Base-by-base conservation (phyloP, 768 basidiomycete species). In the Kwoniella sp. region DNA sequence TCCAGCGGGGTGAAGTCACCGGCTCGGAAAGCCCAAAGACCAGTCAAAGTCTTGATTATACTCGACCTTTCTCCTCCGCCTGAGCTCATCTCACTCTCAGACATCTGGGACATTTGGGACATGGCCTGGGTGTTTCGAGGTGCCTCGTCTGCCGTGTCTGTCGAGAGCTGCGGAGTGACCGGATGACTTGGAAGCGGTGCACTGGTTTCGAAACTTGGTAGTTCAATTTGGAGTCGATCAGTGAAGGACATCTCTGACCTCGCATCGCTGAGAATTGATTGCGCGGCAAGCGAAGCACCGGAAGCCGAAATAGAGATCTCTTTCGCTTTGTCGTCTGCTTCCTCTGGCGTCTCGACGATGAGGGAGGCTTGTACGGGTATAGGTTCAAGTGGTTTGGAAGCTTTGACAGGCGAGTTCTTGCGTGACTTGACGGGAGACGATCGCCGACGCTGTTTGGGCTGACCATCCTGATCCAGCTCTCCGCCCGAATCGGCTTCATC, bases 21-120 rank as follows among this genome's bases (percentile, higher is more conserved):
- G 82, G 77, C 76, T 7, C 80, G 73, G 60, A 81, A 82, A 2
- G 87, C 86, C 90, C 90, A 95, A 15, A 95, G 84, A 24, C 88
- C 90, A 2, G 91, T 90, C 19, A 92, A 66, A 1, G 92, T 88
- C 75, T 90, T 91, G 56, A 95, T 81, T 64, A 96, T 86, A 0
- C 90, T 91, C 58, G 84, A 82, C 15, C 90, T 84, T 70, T 90
- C 89, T 8, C 85, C 81, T 13, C 86, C 85, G 51, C 84, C 79
- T 1, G 80, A 80, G 55, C 77, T 79, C 66, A 80, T 75, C 60
- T 83, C 82, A 61, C 81, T 80, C 50, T 83, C 82, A 1, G 78
- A 80, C 29, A 78, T 55, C 21, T 72, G 72, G 7, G 73, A 74
- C n/a, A 70, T 49, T n/a, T 73, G 72, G 19, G 70, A 68, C 27